A percentile compares a stretch with the other conserved stretches of the same genome.
Conservation (phyloP, 2,329 filamentous ascomycete species). For the Colletotrichum melonis region DNA sequence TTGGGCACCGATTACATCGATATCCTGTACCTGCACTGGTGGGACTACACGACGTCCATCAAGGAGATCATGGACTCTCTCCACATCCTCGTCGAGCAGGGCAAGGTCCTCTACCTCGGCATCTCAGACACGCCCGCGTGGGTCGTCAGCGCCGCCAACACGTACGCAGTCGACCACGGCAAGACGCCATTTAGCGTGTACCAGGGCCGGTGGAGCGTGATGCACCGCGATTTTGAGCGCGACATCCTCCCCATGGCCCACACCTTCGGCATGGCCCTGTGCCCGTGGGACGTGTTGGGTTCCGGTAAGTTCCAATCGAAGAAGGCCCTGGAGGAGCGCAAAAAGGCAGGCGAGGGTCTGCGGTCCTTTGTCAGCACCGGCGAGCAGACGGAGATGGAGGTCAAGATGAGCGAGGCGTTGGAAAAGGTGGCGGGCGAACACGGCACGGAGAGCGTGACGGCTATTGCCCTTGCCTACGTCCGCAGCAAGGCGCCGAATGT, state of each 20-base stretch:
- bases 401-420: conserved; percentile 66
- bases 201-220: conserved; percentile 52
- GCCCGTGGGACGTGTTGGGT: conserved; percentile 71
- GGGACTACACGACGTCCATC: conserved; percentile 55
- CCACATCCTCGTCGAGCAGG: conserved; percentile 52
- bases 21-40: conserved; percentile 57
- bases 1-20: conserved; percentile 58
- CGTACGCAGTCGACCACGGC: conserved; percentile 48
- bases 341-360: conserved; percentile 51
- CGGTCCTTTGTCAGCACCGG: conserved; percentile 41
- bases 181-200: conserved; percentile 52
- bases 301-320: conserved; percentile 61
- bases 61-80: conserved; percentile 56
- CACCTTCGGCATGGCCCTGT: conserved; percentile 60
- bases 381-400: conserved; percentile 59
- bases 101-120: conserved; percentile 55
- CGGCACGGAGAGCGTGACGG: conserved; percentile 66
- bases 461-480: conserved; percentile 66
- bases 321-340: conserved; percentile 46
- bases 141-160: conserved; percentile 52
- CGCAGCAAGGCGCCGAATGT: conserved; percentile 63
- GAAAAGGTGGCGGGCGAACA: conserved; percentile 69
- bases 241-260: conserved; percentile 56
- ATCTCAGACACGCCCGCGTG: conserved; percentile 53
- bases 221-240: conserved; percentile 50